Conservation (phyloP, 345 rosid species). For the Erucastrum elatum region DNA sequence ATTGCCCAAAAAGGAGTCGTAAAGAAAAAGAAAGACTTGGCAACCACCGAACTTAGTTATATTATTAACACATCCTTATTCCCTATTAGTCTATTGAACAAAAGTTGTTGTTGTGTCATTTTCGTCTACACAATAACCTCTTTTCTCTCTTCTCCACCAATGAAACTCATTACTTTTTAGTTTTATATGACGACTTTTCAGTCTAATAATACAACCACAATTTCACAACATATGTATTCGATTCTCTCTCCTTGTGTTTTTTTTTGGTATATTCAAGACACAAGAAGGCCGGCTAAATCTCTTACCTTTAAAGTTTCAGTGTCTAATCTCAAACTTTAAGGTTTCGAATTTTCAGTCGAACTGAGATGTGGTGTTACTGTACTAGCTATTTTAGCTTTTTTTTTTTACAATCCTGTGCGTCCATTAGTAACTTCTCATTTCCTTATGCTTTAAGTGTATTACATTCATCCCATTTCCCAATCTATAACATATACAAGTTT, state of each 20-base stretch:
- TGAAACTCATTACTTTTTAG: background rate
- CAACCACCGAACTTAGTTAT: background rate
- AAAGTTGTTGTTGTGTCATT: background rate
- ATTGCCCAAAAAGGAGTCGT: background rate
- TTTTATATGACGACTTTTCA: constrained; percentile 2
- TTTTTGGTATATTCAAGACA: background rate
- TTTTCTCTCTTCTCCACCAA: constrained; percentile 5
- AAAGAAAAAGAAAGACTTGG: constrained; percentile 10
- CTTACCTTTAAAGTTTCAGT: background rate
- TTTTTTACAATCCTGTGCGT: background rate
- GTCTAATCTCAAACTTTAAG: background rate
- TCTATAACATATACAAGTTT: background rate
- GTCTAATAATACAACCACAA: background rate
- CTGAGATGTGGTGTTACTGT: background rate
- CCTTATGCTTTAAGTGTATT: background rate
- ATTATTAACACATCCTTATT: background rate
- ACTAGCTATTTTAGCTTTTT: background rate
- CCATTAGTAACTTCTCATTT: background rate
- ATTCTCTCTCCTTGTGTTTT: background rate
- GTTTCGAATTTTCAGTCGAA: background rate
- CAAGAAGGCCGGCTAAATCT: background rate
- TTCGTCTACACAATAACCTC: background rate
- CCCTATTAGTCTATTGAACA: background rate
- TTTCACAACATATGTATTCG: background rate
- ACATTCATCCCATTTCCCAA: background rate